Conservation (phyloP, 2,329 filamentous ascomycete genomes). For the Elsinoe perseae region DNA sequence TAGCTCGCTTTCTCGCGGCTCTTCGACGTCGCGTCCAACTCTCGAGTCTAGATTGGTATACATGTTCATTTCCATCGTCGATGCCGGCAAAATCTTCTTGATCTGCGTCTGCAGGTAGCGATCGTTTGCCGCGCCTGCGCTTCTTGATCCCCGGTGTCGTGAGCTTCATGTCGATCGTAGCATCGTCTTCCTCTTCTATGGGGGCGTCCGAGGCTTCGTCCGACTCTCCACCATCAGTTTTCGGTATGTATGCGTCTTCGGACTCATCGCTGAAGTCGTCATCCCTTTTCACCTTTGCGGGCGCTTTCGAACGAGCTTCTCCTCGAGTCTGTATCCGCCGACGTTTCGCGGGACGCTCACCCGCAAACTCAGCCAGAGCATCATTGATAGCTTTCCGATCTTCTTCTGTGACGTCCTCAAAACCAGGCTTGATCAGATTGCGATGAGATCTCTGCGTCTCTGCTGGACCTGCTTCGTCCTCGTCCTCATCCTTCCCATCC, state of each 20-base stretch:
- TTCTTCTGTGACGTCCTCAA: constrained; percentile 32
- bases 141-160: constrained; percentile 34
- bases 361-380: constrained; percentile 26
- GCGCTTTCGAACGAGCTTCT: constrained; percentile 19
- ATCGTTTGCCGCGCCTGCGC: constrained; percentile 28
- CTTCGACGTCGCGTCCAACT: constrained; percentile 64
- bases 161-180: constrained; percentile 28
- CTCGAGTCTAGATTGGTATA: constrained; percentile 68
- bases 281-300: constrained; percentile 15
- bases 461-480: constrained; percentile 24
- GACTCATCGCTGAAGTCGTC: constrained; percentile 28
- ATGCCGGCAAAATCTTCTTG: constrained; percentile 54
- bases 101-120: constrained; percentile 22
- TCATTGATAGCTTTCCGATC: constrained; percentile 14
- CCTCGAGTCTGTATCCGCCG: constrained; percentile 30
- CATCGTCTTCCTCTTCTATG: constrained; percentile 34
- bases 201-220: constrained; percentile 23
- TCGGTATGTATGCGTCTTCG: constrained; percentile 37
- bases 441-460: constrained; percentile 38
- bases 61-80: constrained; percentile 80
- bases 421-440: constrained; percentile 43
- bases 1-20: constrained; percentile 44
- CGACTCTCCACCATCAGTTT: constrained; percentile 33
- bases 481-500: constrained; percentile 42
- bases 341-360: constrained; percentile 35